Percentiles rank a stretch among this genome's conserved stretches.
These are phyloP conservation scores for Casuarina cunninghamiana DNA, from an alignment of 306 rosid genomes.

Conservation along the genomic window DNA sequence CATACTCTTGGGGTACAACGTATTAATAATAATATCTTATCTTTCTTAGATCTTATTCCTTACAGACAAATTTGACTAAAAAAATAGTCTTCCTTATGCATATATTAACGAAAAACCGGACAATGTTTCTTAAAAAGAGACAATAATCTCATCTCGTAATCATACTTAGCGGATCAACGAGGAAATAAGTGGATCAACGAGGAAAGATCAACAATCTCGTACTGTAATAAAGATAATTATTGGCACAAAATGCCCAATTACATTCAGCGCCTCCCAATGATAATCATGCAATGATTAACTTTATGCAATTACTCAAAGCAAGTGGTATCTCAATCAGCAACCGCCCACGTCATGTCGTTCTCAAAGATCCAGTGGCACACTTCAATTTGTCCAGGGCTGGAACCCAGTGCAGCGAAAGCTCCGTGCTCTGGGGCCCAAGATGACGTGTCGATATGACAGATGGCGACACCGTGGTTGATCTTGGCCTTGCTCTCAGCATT, in stretches of 20 bases:
- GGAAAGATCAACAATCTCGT: neutral
- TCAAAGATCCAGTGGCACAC: constrained; percentile 72
- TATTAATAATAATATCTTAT: too few relatives aligned
- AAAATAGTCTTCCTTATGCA: too few relatives aligned
- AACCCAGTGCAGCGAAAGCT: constrained; percentile 66
- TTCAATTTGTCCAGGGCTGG: constrained; percentile 52
- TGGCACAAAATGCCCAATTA: neutral
- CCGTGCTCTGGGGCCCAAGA: constrained; percentile 69
- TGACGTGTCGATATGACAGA: constrained; percentile 84
- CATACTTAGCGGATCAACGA: too few relatives aligned
- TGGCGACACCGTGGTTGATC: constrained; percentile 67
- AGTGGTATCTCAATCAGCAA: constrained; percentile 21
- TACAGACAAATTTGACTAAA: too few relatives aligned
- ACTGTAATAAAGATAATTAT: too few relatives aligned
- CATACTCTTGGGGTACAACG: too few relatives aligned
- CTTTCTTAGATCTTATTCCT: too few relatives aligned
- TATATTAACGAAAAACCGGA: too few relatives aligned
- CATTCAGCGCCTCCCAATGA: neutral
- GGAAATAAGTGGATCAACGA: neutral
- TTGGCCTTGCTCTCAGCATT: constrained; percentile 26
- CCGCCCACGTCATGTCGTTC: constrained; percentile 83
- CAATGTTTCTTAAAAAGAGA: too few relatives aligned
- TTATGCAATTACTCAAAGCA: too few relatives aligned
- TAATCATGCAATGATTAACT: neutral
- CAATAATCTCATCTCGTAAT: too few relatives aligned